phyloP scores from a whole-genome alignment of 345 rosid species.

The Gynandropsis gynandra region DNA sequence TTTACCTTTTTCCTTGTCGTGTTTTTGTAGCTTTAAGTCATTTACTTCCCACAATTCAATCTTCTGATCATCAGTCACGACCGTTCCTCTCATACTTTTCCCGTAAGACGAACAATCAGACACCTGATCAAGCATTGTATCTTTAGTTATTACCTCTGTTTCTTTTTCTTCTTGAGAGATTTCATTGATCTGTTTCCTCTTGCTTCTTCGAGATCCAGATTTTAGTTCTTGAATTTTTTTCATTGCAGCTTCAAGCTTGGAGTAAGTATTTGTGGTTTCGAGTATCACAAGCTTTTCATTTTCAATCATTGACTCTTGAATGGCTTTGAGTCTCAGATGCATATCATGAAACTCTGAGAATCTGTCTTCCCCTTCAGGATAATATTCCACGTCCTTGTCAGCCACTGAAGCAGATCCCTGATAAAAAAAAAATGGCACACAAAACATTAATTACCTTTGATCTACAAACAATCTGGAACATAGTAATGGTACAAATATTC shows the following conservation, averaged over 20 bases:
- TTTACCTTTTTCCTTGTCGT: slow-evolving; percentile 35
- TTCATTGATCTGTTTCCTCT: slow-evolving; percentile 40
- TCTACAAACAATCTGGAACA: slow-evolving; percentile 1
- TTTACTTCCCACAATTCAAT: slow-evolving; percentile 49
- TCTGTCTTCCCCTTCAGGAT: slow-evolving; percentile 1
- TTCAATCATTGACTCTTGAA: slow-evolving; percentile 52
- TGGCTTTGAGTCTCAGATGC: slow-evolving; percentile 51
- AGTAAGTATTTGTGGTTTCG: slow-evolving; percentile 39
- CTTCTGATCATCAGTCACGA: slow-evolving; percentile 44
- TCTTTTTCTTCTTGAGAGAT: slow-evolving; percentile 43
- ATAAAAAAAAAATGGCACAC: slow-evolving; percentile 15
- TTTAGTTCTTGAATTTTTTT: slow-evolving; percentile 14
- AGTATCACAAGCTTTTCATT: slow-evolving; percentile 47
- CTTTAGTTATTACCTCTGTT: slow-evolving; percentile 82
- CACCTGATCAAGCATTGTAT: slow-evolving; percentile 84
- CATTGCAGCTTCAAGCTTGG: slow-evolving; percentile 31
- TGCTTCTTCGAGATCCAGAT: slow-evolving; percentile 29
- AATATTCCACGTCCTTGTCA: background rate
- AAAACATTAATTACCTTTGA: slow-evolving; percentile 5
- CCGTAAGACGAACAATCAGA: slow-evolving; percentile 84
- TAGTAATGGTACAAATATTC: slow-evolving; percentile 7
- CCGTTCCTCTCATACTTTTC: slow-evolving; percentile 54
- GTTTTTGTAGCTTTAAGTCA: slow-evolving; percentile 33
- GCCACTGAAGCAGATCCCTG: slow-evolving; percentile 35
- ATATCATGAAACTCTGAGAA: slow-evolving; percentile 45